A percentile compares a stretch with the other conserved stretches of the same genome.
phyloP scores from a whole-genome alignment of 2,329 filamentous ascomycete genomes.

The Huntiella decipiens region DNA sequence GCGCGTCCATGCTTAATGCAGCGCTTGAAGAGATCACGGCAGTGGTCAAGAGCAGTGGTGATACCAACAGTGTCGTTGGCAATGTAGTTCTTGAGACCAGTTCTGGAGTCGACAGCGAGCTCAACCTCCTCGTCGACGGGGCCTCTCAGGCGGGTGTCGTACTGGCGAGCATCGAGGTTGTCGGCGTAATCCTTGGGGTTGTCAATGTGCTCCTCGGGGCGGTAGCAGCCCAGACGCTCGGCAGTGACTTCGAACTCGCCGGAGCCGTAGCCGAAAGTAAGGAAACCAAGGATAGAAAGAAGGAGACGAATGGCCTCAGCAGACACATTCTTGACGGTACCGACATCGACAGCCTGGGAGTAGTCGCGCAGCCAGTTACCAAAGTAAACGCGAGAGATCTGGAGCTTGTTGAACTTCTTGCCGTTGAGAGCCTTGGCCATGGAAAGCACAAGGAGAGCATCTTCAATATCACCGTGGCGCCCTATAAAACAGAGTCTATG shows the following conservation, averaged over 20 bases:
- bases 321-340: slow-evolving; percentile 76
- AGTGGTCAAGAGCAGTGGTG: slow-evolving; percentile 61
- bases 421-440: slow-evolving; percentile 32
- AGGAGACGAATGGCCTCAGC: slow-evolving; percentile 80
- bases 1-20: slow-evolving; percentile 65
- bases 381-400: slow-evolving; percentile 81
- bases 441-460: slow-evolving; percentile 58
- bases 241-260: slow-evolving; percentile 70
- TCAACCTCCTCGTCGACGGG: slow-evolving; percentile 64
- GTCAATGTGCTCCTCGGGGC: slow-evolving; percentile 55
- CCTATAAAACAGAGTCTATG: slow-evolving; percentile 23
- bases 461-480: slow-evolving; percentile 85
- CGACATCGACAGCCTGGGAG: slow-evolving; percentile 83
- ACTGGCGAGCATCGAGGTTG: slow-evolving; percentile 66
- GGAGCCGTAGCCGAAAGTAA: slow-evolving; percentile 77
- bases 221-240: slow-evolving; percentile 61
- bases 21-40: slow-evolving; percentile 51
- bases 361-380: slow-evolving; percentile 92
- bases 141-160: slow-evolving; percentile 62
- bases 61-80: slow-evolving; percentile 63
- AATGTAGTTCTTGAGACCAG: slow-evolving; percentile 86
- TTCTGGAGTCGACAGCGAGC: slow-evolving; percentile 55
- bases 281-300: slow-evolving; percentile 74
- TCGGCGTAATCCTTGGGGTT: slow-evolving; percentile 82
- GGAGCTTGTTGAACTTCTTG: slow-evolving; percentile 78